Base-by-base conservation (phyloP, 1,284 basidiomycete species). In the Melampsora occidentalis region DNA sequence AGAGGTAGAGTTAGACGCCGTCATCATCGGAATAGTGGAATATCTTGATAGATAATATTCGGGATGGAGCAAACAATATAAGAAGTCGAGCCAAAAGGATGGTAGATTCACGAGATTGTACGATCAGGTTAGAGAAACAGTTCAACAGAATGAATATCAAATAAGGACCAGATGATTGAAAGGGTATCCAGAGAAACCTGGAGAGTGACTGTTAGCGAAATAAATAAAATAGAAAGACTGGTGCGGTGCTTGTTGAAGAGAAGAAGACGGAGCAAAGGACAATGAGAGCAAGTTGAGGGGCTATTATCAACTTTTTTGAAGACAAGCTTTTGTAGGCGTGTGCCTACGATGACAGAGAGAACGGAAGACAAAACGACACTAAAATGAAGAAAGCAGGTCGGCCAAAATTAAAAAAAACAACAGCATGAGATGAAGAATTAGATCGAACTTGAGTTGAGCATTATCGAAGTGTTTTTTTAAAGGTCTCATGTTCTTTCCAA, bases 81-180 rank as follows among this genome's bases (percentile, higher is more conserved):
- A 59, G 53, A 59, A 59, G 53, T 59, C 53, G 22, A 59, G 53
- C 28, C 53, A 59, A 59, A 59, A n/a, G 53, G 28, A 59, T 59
- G 53, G 53, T 59, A 59, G 53, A 59, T 59, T 59, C 22, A 59
- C 28, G 53, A 59, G 53, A 31, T 59, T 59, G 53, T 25, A 31
- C 28, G 53, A 59, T 59, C 53, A 59, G 53, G 53, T 59, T 59
- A 59, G 53, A 59, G 53, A 59, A 31, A 59, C 53, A 59, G 53
- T 59, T 59, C 53, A 31, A 59, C 53, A 59, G 53, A 59, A 59
- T 59, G n/a, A 25, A 59, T 59, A 59, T 59, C 53, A 59, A 46
- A 59, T 59, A 59, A 59, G n/a, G 53, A 59, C 53, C 53, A 59
- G 53, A 59, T 59, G 53, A 46, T 46, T 46, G 42, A 59, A 59